phyloP scores from a whole-genome alignment of 139 green algal species.

The Coelastrella sp. region DNA sequence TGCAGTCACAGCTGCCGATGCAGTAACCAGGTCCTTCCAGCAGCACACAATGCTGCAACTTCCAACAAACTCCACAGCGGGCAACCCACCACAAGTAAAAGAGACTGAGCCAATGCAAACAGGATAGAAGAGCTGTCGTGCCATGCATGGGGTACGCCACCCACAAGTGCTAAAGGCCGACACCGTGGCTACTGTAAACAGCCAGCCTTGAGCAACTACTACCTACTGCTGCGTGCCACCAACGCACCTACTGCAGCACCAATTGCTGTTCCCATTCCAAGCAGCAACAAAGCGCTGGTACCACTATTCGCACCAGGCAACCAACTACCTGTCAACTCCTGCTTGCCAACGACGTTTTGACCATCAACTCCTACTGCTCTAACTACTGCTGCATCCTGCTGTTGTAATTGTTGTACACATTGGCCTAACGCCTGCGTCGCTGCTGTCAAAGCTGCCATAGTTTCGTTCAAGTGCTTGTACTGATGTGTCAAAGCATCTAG shows the following conservation, averaged over 20 bases:
- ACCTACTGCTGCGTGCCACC: background rate
- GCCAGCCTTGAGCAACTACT: no score
- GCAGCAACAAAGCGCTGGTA: background rate
- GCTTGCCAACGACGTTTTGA: background rate
- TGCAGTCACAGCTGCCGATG: no score
- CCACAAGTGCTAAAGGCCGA: no score
- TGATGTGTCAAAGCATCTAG: conserved; percentile 42
- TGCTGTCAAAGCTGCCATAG: conserved; percentile 20
- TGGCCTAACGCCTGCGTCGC: conserved; percentile 5
- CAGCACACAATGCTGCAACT: no score
- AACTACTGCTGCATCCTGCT: background rate
- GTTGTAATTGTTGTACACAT: conserved; percentile 11
- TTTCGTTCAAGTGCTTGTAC: conserved; percentile 45
- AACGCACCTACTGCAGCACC: background rate
- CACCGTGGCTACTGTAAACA: no score
- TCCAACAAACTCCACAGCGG: no score
- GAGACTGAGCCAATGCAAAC: no score
- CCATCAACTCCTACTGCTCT: background rate
- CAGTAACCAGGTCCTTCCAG: no score
- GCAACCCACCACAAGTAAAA: no score
- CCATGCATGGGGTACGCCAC: no score
- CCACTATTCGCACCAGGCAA: background rate
- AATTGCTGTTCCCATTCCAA: background rate
- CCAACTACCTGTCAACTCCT: background rate
- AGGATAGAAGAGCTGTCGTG: no score